Conservation (phyloP, 2,329 filamentous ascomycete genomes). For the Cercospora zeina region DNA sequence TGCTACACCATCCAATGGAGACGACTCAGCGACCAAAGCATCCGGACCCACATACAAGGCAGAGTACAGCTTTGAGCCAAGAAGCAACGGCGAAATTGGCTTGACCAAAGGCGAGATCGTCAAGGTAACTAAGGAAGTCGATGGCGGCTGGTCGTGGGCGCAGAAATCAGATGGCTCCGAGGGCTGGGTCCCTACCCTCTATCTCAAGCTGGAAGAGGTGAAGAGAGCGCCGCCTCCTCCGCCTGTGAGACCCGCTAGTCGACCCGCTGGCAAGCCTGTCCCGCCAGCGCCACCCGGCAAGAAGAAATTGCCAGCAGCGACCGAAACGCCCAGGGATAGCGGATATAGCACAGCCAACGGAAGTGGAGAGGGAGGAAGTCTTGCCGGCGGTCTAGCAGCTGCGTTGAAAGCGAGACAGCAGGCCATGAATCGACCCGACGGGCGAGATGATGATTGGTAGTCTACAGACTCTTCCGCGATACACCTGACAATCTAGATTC, state of each 20-base stretch:
- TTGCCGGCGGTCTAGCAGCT: slow-evolving; percentile 54
- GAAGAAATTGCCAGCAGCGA: slow-evolving; percentile 68
- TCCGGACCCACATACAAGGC: slow-evolving; percentile 68
- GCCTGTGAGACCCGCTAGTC: slow-evolving; percentile 50
- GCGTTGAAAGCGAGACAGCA: slow-evolving; percentile 52
- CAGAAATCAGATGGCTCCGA: slow-evolving; percentile 69
- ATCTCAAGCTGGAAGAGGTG: slow-evolving; percentile 73
- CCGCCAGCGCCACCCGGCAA: slow-evolving; percentile 79
- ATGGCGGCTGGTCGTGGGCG: slow-evolving; percentile 96
- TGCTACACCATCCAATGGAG: neutral
- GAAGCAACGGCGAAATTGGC: slow-evolving; percentile 80
- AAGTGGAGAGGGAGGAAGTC: slow-evolving; percentile 43
- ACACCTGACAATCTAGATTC: neutral
- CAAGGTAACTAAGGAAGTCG: slow-evolving; percentile 89
- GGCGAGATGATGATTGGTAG: slow-evolving; percentile 45
- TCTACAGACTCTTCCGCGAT: neutral
- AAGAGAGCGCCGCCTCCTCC: slow-evolving; percentile 57
- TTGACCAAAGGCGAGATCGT: slow-evolving; percentile 78
- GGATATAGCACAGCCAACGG: slow-evolving; percentile 47
- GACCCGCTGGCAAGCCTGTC: slow-evolving; percentile 55
- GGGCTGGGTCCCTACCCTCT: slow-evolving; percentile 92
- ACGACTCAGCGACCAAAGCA: too few relatives aligned
- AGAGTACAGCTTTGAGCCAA: slow-evolving; percentile 85
- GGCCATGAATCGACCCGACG: slow-evolving; percentile 48
- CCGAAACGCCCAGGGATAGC: slow-evolving; percentile 67